Base-by-base conservation (phyloP, 352 stramenopile species). In the Aphanomyces astaci region DNA sequence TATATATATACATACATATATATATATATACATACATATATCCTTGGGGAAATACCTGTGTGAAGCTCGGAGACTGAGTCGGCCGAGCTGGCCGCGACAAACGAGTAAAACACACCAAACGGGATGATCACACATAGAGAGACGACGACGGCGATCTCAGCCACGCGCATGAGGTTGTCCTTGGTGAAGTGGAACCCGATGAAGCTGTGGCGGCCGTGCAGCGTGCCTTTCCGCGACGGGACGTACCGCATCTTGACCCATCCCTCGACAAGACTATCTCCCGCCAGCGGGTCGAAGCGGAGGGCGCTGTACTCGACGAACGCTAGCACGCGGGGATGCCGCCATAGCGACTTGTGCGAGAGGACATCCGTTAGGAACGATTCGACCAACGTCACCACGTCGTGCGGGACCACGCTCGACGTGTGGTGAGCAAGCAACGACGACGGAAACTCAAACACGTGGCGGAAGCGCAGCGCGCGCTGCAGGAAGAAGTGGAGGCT, bases 201-300 rank as follows among this genome's bases (percentile, higher is more conserved):
- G 33, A 68, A 68, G n/a, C 62, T 68, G n/a, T 51, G 36, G 15
- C 43, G 62, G 32, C 62, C 62, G 25, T 68, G 62, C 19, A 68
- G 33, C 51, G 62, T 68, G 43, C 62, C 62, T 33, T 68, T 62
- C 3, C 62, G 62, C 19, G 62, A 68, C 22, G 62, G 62, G 3
- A 68, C 62, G 22, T 68, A 68, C 2, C 62, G 46, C 62, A 68
- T 68, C 22, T 68, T 68, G 28, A 68, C 62, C 62, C 62, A 68
- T 25, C 62, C 62, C 45, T 68, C 62, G 1, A 51, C 39, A 17
- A 68, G 32, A 31, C 62, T 68, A 10, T 62, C 27, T 15, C 62
- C 62, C 1, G 46, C 43, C 28, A 43, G 39, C 15, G 43, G 19
- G 39, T 52, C 49, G 22, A 68, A 68, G 32, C 62, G 62, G 10